Base-by-base conservation (phyloP, 78 protist genomes). In the Diacronema lutheri region DNA sequence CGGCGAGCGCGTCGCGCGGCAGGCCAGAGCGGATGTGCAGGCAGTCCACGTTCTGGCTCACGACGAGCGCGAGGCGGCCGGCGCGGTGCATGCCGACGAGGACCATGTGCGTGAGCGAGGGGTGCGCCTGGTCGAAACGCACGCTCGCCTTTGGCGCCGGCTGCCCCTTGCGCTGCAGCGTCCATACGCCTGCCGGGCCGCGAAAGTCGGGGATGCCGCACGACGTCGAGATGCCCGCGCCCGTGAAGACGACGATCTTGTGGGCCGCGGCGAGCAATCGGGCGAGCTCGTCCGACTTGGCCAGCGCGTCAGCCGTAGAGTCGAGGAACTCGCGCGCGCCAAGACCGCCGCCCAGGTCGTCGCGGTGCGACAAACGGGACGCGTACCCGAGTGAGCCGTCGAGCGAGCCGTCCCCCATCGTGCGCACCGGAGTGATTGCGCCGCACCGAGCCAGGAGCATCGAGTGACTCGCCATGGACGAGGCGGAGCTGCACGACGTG, bases 161-260 rank as follows among this genome's bases (percentile, higher is more conserved):
- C 58, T 41, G 31, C 38, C 90, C 88, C 19, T 44, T 5, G 21
- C 57, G 85, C 62, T 83, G 58, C 21, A n/a, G 50, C 31, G 93
- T 91, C 93, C 93, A 91, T 21, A 72, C 76, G 13, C 93, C 95
- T 5, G 86, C 62, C 21, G 92, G 95, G 29, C 92, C 92, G 14
- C 95, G 37, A 33, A 71, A 92, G 77, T 92, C 95, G 4, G 93
- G 93, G 21, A 92, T 82, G 44, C 85, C 87, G 20, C 91, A 81
- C 50, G 86, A 35, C 6, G 95, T 92, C 12, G 91, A 87, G 44
- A 92, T 92, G 21, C 95, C 95, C 3, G 95, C 95, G 35, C 95
- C 95, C 40, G 93, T 86, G 83, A 66, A 86, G 41, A 61, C 73
- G n/a, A 84, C 78, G 38, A 57, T 40, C 9, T 58, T 1, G 40